Evolutionary conservation across 2,329 filamentous ascomycete genomes (phyloP), one percentile per base, ranked within the genome.

Genomic region (Phialophora tarda): DNA sequence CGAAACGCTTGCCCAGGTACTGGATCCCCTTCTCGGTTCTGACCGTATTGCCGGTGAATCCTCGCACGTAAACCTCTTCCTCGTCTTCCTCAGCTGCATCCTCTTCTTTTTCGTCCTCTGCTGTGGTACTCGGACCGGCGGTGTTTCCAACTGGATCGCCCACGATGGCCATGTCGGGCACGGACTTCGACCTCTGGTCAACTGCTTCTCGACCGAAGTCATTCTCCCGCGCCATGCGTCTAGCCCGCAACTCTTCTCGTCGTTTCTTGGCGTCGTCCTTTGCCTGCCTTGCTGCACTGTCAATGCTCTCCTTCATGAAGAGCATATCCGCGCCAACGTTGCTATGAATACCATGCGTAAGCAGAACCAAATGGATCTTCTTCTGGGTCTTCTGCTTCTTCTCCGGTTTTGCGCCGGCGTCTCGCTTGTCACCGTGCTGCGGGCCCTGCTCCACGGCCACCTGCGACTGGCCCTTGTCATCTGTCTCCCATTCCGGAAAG

Each of bases 291-390:
- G 89, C 90, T 2, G 91, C 89, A 30, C 88, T 88, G 79, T 99
- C 95, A 69, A 99, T 98, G 78, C 92, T 96, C 79, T 99, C 95
- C 76, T 99, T 99, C 77, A 99, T 81, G 76, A 91, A 99, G 23
- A 99, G 83, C 95, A 99, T 97, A 77, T 99, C 95, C 24, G 93
- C 91, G 4, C 95, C 92, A 12, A 97, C 84, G 77, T 99, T 99
- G 78, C 94, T 97, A 78, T 99, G 95, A 69, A 99, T 79, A 0
- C 95, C 95, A 80, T 99, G 95, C 0, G 95, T 98, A 58, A 99
- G 80, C 38, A 99, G 84, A 26, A 99, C 95, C 50, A 99, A 82
- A 76, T 99, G 95, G 1, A 99, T 84, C 71, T 90, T 94, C 79
- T 92, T 92, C 71, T 85, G 85, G 76, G 88, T 90, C 69, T 80